Conservation (phyloP, 805 yeast species). For the Schwanniomyces yamadae region DNA sequence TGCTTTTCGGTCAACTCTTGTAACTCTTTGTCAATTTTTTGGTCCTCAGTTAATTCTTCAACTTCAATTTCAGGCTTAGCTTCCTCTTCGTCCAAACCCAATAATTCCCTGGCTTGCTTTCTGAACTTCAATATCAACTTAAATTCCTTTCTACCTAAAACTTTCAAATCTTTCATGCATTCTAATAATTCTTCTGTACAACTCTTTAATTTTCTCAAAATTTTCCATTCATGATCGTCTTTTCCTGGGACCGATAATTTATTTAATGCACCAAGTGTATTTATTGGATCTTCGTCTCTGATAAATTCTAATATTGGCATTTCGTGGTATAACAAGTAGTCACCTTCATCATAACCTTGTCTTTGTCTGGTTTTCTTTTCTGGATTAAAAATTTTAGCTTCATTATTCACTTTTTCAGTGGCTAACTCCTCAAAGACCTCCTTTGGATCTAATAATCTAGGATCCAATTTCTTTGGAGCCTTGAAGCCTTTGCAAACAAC, state of each 20-base stretch:
- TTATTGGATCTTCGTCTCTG: conserved; percentile 78
- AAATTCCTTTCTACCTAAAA: conserved; percentile 92
- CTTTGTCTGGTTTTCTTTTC: conserved; percentile 87
- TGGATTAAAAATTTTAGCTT: conserved; percentile 92
- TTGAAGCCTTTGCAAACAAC: conserved; percentile 95
- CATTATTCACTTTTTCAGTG: conserved; percentile 64
- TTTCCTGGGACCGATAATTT: conserved; percentile 58
- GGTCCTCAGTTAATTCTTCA: conserved; percentile 80
- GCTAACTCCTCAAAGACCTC: conserved; percentile 92
- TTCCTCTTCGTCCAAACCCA: conserved; percentile 64
- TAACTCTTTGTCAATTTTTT: conserved; percentile 82
- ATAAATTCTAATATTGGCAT: conserved; percentile 79
- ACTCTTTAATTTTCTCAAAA: conserved; percentile 66
- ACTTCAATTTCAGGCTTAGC: conserved; percentile 54
- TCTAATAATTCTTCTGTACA: conserved; percentile 78
- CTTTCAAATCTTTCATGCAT: conserved; percentile 88
- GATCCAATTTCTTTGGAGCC: conserved; percentile 94
- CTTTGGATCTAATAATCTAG: conserved; percentile 84
- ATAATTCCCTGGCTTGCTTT: conserved; percentile 72
- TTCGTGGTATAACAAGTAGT: conserved; percentile 67
- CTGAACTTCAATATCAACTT: conserved; percentile 84
- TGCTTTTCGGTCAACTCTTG: conserved; percentile 71
- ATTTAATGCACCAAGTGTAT: conserved; percentile 70
- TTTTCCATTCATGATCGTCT: conserved; percentile 67
- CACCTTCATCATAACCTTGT: conserved; percentile 97